Conservation (phyloP, 1,139 yeast genomes). For the Saccharomycopsis phalli region DNA sequence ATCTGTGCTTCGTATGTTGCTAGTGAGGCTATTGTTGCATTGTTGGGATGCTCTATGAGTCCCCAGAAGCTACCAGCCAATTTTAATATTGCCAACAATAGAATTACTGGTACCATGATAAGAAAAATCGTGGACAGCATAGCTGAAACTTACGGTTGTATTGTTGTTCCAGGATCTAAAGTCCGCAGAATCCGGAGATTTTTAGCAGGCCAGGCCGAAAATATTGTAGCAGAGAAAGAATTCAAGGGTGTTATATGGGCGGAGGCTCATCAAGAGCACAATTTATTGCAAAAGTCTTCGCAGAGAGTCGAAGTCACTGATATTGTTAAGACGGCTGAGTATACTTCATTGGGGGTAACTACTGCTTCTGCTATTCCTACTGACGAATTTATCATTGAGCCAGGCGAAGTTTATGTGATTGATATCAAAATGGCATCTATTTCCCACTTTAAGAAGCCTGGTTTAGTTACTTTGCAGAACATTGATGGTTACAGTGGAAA, state of each 20-base stretch:
- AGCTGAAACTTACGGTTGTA: slow-evolving; percentile 73
- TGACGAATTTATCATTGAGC: slow-evolving; percentile 62
- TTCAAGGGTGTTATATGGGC: slow-evolving; percentile 92
- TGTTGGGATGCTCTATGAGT: slow-evolving; percentile 63
- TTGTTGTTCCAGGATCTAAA: slow-evolving; percentile 84
- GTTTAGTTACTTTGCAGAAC: slow-evolving; percentile 58
- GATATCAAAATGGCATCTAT: slow-evolving; percentile 78
- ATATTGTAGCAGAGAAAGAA: slow-evolving; percentile 83
- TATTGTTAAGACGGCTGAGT: slow-evolving; percentile 9
- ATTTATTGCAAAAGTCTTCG: slow-evolving; percentile 39
- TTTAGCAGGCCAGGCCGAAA: slow-evolving; percentile 91
- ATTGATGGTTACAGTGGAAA: slow-evolving; percentile 57
- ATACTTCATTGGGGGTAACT: slow-evolving; percentile 28
- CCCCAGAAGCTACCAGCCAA: slow-evolving; percentile 61
- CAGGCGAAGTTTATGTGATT: slow-evolving; percentile 83
- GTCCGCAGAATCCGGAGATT: slow-evolving; percentile 88
- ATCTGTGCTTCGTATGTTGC: slow-evolving; percentile 85
- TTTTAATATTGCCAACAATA: slow-evolving; percentile 25
- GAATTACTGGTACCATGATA: slow-evolving; percentile 58
- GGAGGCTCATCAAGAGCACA: slow-evolving; percentile 68
- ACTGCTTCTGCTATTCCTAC: slow-evolving; percentile 50
- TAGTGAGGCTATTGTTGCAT: slow-evolving; percentile 66
- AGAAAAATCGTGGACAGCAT: slow-evolving; percentile 71
- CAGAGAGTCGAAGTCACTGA: slow-evolving; percentile 23
- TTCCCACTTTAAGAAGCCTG: slow-evolving; percentile 43